Base-by-base conservation (phyloP, 1,284 basidiomycete genomes). In the Pseudozyma thailandica region DNA sequence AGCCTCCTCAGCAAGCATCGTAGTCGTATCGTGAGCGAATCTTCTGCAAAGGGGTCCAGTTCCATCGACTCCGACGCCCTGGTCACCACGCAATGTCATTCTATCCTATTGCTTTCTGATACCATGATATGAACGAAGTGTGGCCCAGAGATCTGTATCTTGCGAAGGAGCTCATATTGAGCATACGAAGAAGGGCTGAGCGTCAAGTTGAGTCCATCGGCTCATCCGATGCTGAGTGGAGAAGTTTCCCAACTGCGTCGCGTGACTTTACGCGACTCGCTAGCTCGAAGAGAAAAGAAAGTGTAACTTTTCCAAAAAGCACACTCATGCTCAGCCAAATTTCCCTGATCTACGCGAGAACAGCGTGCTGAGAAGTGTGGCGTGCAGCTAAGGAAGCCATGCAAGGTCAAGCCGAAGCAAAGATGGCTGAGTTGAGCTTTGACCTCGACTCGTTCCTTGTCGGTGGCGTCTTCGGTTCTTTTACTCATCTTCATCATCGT, bases 241-340 rank as follows among this genome's bases (percentile, higher is more conserved):
- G 15, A 35, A 9, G 15, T 23, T 23, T 12, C 26, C 6, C 26
- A 25, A 20, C 31, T 50, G n/a, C 39, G 56, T 51, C 63, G 63
- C 63, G 63, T 66, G 56, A 60, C 50, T 65, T 56, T 66, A 66
- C 63, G 63, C 63, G 63, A 50, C 56, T 20, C 62, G 55, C 46
- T 43, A 44, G 48, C 15, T 9, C 25, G 30, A 10, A 21, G 16
- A 12, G 18, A 27, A 12, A 18, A 47, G 48, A 59, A 52, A 51
- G 63, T 60, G 63, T 55, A 52, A 66, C 63, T 66, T 55, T 58
- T 30, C 41, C 1, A 41, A 23, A 41, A 10, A 12, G 16, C 43
- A 25, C 37, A 30, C 30, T 20, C 21, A 30, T 35, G 27, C 35
- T 42, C 39, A 43, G 53, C 43, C 48, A 54, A 13, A 48, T 46